These are phyloP conservation scores for Grosmannia clavigera DNA, from an alignment of 2,329 filamentous ascomycete species.

Conservation along the genomic window DNA sequence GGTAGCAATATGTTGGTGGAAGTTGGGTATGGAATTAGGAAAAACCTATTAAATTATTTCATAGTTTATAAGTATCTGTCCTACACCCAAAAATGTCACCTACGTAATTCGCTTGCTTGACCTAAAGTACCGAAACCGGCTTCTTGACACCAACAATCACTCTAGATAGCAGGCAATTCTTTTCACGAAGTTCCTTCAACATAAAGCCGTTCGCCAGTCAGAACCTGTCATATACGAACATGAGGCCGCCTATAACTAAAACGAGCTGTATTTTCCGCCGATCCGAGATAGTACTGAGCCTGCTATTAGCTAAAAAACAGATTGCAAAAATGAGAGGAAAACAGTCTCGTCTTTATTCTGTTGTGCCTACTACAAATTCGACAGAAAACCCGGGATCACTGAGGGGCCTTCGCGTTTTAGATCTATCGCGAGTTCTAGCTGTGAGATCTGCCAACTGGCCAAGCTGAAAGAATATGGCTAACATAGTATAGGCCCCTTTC, in stretches of 20 bases:
- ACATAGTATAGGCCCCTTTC: constrained; percentile 15
- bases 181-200: not conserved
- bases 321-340: not conserved
- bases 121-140: not conserved
- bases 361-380: not conserved
- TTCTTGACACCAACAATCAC: not conserved
- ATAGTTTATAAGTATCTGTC: not conserved
- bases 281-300: not conserved
- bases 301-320: not conserved
- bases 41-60: not conserved
- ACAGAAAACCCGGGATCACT: not conserved
- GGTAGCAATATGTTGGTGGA: not conserved
- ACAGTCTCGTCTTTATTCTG: not conserved
- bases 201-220: not conserved
- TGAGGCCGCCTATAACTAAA: not conserved
- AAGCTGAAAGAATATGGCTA: not conserved
- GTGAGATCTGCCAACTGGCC: constrained; percentile 2
- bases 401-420: constrained; percentile 1
- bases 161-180: not conserved
- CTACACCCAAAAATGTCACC: not conserved
- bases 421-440: constrained; percentile 6
- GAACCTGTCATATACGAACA: not conserved
- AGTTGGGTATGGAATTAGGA: not conserved
- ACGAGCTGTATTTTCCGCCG: not conserved
- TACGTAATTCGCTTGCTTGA: not conserved